phyloP scores from a whole-genome alignment of 179 eudicot species.

The Silene noctiflora region DNA sequence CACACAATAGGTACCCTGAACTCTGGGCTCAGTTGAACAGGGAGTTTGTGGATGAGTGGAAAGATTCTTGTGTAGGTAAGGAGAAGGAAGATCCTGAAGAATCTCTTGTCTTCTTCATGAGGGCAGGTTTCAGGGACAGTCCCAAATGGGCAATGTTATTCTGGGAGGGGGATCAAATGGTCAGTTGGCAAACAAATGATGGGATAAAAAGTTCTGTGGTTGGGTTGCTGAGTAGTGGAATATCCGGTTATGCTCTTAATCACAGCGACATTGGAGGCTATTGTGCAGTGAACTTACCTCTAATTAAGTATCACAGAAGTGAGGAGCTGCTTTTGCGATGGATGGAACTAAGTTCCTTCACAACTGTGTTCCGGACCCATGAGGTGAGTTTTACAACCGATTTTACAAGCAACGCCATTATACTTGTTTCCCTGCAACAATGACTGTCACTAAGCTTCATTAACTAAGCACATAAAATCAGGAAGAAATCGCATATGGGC shows the following conservation, averaged over 20 bases:
- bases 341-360: conserved; percentile 93
- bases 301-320: conserved; percentile 74
- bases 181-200: conserved; percentile 93
- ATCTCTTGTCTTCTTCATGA: conserved; percentile 86
- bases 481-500: not conserved
- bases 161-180: conserved; percentile 99
- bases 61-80: conserved; percentile 37
- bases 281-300: conserved; percentile 81
- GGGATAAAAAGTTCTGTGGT: conserved; percentile 93
- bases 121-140: conserved; percentile 85
- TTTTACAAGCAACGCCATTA: not conserved
- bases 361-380: conserved; percentile 86
- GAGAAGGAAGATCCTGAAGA: conserved; percentile 62
- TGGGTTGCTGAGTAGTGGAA: conserved; percentile 82
- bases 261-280: conserved; percentile 98
- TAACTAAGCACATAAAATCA: not conserved
- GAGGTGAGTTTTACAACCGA: conserved; percentile 51
- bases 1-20: conserved; percentile 94
- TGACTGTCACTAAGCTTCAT: conserved; percentile 9
- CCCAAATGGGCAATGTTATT: conserved; percentile 98
- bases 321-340: conserved; percentile 83
- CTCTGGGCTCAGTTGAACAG: conserved; percentile 87
- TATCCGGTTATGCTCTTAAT: conserved; percentile 85
- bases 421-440: conserved; percentile 5
- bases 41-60: conserved; percentile 90